Conservation (phyloP, 139 green algal genomes). For the Bryopsis sp. region DNA sequence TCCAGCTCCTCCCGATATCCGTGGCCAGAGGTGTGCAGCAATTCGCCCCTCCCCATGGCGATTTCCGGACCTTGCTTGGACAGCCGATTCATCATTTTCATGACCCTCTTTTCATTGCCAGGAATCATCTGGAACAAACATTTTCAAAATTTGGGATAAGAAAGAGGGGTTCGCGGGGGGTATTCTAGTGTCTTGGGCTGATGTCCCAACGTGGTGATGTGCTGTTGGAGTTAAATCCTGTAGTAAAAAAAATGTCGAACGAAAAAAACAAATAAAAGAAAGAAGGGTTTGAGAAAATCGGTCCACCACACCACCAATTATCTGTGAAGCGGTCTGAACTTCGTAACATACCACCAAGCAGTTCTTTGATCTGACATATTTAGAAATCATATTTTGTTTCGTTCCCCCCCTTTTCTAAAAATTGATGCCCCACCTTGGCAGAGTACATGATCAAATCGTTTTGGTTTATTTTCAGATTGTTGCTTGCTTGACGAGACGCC, state of each 20-base stretch:
- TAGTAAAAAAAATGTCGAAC: too few species aligned
- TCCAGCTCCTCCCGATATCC: slow-evolving; percentile 58
- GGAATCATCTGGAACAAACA: slow-evolving; percentile 49
- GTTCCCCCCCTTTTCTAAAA: not conserved
- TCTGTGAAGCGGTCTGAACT: too few species aligned
- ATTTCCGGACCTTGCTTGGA: slow-evolving; percentile 63
- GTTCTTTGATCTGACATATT: too few species aligned
- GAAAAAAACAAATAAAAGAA: too few species aligned
- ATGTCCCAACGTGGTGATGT: too few species aligned
- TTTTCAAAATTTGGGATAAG: not conserved
- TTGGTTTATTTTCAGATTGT: slow-evolving; percentile 65
- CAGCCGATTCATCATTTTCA: slow-evolving; percentile 94
- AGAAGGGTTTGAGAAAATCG: too few species aligned
- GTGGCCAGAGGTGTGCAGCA: slow-evolving; percentile 75
- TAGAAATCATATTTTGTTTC: too few species aligned
- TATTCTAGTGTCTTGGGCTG: too few species aligned
- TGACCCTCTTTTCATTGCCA: slow-evolving; percentile 71
- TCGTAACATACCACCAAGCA: too few species aligned
- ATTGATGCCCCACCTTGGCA: slow-evolving; percentile 48
- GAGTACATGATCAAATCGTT: slow-evolving; percentile 90
- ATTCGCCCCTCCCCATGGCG: slow-evolving; percentile 56
- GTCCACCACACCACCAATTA: too few species aligned
- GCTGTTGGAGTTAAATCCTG: too few species aligned
- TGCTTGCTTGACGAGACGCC: slow-evolving; percentile 56
- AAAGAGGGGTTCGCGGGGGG: not conserved